Evolutionary conservation across 2,329 filamentous ascomycete genomes (phyloP).

Genomic region (Diaporthe citriasiana): DNA sequence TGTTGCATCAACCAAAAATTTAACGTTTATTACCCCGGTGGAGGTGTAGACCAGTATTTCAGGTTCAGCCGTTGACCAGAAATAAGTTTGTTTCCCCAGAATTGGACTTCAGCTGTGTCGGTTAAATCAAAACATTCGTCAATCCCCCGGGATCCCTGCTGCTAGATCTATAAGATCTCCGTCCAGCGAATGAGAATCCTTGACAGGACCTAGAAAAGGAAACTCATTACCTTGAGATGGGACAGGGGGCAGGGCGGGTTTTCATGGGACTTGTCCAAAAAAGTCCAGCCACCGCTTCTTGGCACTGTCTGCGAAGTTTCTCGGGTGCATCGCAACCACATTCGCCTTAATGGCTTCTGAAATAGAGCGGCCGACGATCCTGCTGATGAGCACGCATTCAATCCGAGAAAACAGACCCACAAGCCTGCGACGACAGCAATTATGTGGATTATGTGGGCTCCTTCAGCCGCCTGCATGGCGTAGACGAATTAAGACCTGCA

Average conservation of each 20-base stretch:
- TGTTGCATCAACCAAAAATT: too few relatives aligned
- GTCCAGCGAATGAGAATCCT: conserved; percentile 23
- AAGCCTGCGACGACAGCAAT: neutral
- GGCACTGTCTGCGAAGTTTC: conserved; percentile 7
- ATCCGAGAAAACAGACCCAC: neutral
- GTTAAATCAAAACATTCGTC: conserved; percentile 23
- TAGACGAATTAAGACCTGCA: neutral
- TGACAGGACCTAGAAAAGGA: conserved; percentile 25
- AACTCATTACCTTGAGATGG: conserved; percentile 11
- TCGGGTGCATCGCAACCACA: neutral
- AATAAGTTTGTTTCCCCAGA: conserved; percentile 26
- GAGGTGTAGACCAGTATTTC: neutral
- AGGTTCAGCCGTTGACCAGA: conserved; percentile 21
- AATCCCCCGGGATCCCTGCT: conserved; percentile 20
- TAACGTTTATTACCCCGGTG: too few relatives aligned
- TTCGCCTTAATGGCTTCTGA: neutral
- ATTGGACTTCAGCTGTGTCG: conserved; percentile 17
- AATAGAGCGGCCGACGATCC: neutral
- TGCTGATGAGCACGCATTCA: neutral
- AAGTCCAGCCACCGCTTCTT: conserved; percentile 26
- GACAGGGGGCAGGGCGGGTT: conserved; percentile 5
- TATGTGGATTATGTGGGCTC: neutral
- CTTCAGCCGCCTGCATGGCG: neutral
- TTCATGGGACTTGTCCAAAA: neutral
- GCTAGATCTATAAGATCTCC: conserved; percentile 27